phyloP scores from a whole-genome alignment of 129 eudicot genomes.

The Lactuca sativa region DNA sequence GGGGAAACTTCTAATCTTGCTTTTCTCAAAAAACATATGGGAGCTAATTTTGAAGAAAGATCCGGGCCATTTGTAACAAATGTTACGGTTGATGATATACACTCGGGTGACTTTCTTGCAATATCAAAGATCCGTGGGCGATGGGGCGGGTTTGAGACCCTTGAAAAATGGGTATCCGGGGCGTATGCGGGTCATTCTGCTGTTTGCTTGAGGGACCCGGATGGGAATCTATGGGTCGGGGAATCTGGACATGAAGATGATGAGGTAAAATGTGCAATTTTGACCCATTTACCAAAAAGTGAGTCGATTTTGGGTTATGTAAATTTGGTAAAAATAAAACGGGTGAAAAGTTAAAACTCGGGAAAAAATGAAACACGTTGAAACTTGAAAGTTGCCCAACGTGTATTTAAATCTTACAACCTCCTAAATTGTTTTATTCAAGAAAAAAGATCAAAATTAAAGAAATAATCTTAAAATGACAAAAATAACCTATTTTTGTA shows the following conservation, averaged over 20 bases:
- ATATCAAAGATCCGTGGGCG: constrained; percentile 91
- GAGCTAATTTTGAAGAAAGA: constrained; percentile 71
- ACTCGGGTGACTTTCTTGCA: constrained; percentile 94
- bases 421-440: too few relatives aligned
- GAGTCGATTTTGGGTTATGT: too few relatives aligned
- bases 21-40: constrained; percentile 87
- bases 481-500: neutral
- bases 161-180: constrained; percentile 99
- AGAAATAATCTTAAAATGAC: too few relatives aligned
- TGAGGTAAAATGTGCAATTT: constrained; percentile 41
- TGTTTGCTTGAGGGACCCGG: constrained; percentile 87
- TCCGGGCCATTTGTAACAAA: constrained; percentile 83
- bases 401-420: too few relatives aligned
- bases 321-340: too few relatives aligned
- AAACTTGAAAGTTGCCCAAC: too few relatives aligned
- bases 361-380: too few relatives aligned
- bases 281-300: too few relatives aligned
- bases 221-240: constrained; percentile 97
- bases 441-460: too few relatives aligned
- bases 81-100: constrained; percentile 69
- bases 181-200: constrained; percentile 94
- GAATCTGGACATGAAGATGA: constrained; percentile 99
- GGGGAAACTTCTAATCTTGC: constrained; percentile 88
- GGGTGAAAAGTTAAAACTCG: too few relatives aligned
- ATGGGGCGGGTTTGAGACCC: constrained; percentile 98